A percentile compares a stretch with the other conserved stretches of the same genome.
These are phyloP conservation scores for Suillus bovinus DNA, from an alignment of 768 basidiomycete species.

Conservation along the genomic window DNA sequence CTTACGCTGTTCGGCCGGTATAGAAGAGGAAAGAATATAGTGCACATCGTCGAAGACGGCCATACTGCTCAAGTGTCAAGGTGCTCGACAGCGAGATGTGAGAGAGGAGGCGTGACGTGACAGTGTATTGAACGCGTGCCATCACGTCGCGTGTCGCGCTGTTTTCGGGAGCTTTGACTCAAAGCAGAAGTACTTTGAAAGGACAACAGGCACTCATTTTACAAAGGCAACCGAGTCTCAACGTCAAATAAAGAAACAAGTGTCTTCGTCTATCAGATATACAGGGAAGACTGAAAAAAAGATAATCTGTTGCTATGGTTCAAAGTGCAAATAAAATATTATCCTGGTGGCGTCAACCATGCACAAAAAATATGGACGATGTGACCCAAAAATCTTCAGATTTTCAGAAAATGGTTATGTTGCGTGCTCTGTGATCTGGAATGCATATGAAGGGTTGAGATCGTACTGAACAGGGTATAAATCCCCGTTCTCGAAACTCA, in stretches of 20 bases:
- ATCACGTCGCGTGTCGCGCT: conserved; percentile 1
- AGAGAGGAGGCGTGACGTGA: conserved; percentile 10
- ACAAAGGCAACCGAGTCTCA: too few relatives aligned
- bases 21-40: conserved; percentile 52
- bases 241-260: background rate
- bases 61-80: conserved; percentile 17
- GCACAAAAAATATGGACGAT: background rate
- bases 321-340: background rate
- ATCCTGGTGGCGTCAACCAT: background rate
- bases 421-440: conserved; percentile 1
- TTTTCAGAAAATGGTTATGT: background rate
- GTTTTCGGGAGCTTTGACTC: too few relatives aligned
- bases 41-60: conserved; percentile 42
- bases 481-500: conserved; percentile 2
- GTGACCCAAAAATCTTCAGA: too few relatives aligned
- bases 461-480: conserved; percentile 2
- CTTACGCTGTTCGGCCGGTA: conserved; percentile 39
- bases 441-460: conserved; percentile 2
- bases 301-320: background rate
- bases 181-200: too few relatives aligned
- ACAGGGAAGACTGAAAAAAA: background rate
- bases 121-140: conserved; percentile 6
- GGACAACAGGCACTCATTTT: too few relatives aligned
- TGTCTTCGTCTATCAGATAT: background rate
- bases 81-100: background rate